These are phyloP conservation scores for Cokeromyces recurvatus DNA, from an alignment of 371 early-diverging fungal genomes.

Conservation along the genomic window DNA sequence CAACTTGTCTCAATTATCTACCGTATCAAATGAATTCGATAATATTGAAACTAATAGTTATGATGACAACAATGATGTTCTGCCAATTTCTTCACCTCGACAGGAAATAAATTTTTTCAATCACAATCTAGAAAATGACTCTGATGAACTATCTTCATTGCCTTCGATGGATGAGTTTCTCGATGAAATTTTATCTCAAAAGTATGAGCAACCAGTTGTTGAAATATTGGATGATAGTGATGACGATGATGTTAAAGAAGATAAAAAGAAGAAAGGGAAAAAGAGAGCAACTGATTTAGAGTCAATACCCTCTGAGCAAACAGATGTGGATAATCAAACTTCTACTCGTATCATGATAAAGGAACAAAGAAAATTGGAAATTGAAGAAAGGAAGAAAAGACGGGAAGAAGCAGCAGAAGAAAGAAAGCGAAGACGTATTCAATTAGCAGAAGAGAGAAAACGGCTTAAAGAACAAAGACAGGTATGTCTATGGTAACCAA, in stretches of 20 bases:
- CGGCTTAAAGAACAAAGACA: slow-evolving; percentile 14
- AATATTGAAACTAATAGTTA: not conserved
- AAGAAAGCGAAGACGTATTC: slow-evolving; percentile 4
- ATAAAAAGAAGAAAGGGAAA: not conserved
- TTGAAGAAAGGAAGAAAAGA: slow-evolving; percentile 14
- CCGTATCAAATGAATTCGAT: too few species aligned
- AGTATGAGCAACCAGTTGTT: not conserved
- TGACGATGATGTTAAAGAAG: not conserved
- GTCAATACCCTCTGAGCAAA: too few species aligned
- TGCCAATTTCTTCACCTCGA: not conserved
- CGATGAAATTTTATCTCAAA: slow-evolving; percentile 6
- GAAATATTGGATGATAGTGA: not conserved
- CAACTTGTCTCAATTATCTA: too few species aligned
- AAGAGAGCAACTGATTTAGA: too few species aligned
- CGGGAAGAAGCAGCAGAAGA: slow-evolving; percentile 20
- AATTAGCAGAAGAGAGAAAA: slow-evolving; percentile 20
- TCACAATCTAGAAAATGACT: not conserved
- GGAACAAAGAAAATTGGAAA: slow-evolving; percentile 6
- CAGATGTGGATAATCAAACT: too few species aligned
- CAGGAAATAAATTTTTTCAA: not conserved
- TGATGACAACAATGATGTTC: not conserved
- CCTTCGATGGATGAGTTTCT: slow-evolving; percentile 11
- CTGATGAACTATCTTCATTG: not conserved
- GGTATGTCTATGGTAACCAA: slow-evolving; percentile 2
- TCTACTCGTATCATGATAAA: too few species aligned